Conservation (phyloP, 192 early-diverging fungal genomes). For the Geranomyces variabilis region DNA sequence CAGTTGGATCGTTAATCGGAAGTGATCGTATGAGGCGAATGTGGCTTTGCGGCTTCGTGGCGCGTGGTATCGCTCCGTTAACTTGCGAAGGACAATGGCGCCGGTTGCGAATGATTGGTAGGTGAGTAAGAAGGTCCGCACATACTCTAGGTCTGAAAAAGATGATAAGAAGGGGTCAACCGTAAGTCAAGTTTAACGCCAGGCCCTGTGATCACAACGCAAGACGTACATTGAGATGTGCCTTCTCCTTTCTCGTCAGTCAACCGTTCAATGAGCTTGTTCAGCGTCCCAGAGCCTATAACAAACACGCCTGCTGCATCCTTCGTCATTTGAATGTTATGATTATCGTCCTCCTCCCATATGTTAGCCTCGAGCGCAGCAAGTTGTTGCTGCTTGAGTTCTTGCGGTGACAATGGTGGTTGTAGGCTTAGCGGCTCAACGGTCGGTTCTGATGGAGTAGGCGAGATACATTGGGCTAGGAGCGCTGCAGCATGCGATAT, state of each 20-base stretch:
- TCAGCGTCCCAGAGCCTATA: constrained; percentile 33
- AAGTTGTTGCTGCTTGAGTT: not conserved
- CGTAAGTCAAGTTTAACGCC: too few relatives aligned
- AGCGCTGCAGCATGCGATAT: not conserved
- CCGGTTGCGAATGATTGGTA: constrained; percentile 48
- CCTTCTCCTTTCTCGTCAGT: constrained; percentile 38
- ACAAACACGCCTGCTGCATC: not conserved
- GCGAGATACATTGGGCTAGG: not conserved
- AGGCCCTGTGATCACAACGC: too few relatives aligned
- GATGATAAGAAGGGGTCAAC: not conserved
- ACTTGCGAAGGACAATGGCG: constrained; percentile 26
- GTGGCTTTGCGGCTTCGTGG: constrained; percentile 18
- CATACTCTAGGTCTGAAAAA: constrained; percentile 41
- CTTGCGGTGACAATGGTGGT: not conserved
- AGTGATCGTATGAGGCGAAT: constrained; percentile 38
- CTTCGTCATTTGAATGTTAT: constrained; percentile 24
- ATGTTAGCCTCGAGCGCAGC: constrained; percentile 14
- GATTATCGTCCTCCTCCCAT: constrained; percentile 28
- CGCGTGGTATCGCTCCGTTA: constrained; percentile 41
- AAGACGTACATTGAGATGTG: constrained; percentile 19
- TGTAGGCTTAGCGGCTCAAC: not conserved
- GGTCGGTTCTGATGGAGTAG: not conserved
- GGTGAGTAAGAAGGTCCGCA: constrained; percentile 48
- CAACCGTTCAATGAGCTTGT: constrained; percentile 36
- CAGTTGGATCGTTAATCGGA: constrained; percentile 41